Evolutionary conservation across 345 rosid genomes (phyloP), one percentile per base, ranked within the genome.

Genomic region (Balakata baccata): DNA sequence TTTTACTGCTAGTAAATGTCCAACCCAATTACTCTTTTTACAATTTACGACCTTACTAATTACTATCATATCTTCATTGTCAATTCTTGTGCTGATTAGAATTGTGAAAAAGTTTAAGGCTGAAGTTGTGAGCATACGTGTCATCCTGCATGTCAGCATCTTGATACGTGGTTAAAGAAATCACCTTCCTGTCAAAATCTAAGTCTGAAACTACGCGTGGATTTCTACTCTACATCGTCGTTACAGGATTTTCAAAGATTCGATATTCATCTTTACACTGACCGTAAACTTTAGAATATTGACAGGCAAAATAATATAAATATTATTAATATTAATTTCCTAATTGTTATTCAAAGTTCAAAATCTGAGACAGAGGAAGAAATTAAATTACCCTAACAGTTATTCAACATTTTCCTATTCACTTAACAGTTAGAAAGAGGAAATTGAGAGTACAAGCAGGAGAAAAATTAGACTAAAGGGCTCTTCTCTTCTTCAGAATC

Each of bases 401-500:
- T 43, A 43, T 43, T 43, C 47, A 43, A 43, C 9, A 43, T 43
- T 3, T 3, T 43, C 46, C 46, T 43, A 43, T 43, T 43, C 59
- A 17, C 10, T n/a, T n/a, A 11, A 60, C n/a, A n/a, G n/a, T n/a
- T n/a, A 20, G 20, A 4, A 17, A 54, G 18, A 54, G 23, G n/a
- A n/a, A 18, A 11, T 53, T 37, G 10, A 29, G 11, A 69, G 10
- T 11, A 66, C 45, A 66, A 66, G 34, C 34, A 29, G 16, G 37
- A 11, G 5, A 39, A 29, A 13, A 20, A 50, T 64, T 70, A 88
- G 46, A 85, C 84, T 69, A 80, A 57, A n/a, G 81, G 74, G 75
- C 71, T 81, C n/a, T 65, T 78, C 65, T 81, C 86, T 69, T 75
- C 81, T 61, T 4, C 74, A 37, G 18, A 18, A 69, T 75, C 6